Evolutionary conservation across 441 rosid genomes (phyloP), one percentile per base, ranked within the genome.

Genomic region (Euphorbia corollata): DNA sequence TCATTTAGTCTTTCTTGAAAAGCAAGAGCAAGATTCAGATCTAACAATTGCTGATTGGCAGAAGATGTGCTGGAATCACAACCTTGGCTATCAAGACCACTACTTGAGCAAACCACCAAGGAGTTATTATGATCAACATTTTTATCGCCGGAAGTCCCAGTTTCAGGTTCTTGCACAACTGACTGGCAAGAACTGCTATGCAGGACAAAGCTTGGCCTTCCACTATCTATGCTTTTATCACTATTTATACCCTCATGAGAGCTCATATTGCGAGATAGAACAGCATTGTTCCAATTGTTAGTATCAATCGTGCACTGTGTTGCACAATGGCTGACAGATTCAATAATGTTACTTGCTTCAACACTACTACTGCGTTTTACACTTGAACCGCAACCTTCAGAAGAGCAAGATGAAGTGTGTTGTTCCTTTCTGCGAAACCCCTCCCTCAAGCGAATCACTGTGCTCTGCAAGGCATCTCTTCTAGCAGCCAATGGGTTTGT

Each of bases 371-470:
- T 92, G 70, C 91, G 87, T 81, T 92, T 96, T 68, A 89, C 77
- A 75, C 98, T 96, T 76, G 97, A 96, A 65, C 99, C 98, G 85
- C 97, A 90, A 64, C 97, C 99, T 70, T 96, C 98, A 71, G 99
- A 96, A 74, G 99, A 96, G 78, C 98, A 83, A 61, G 99, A 92
- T 58, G 98, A 89, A 80, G 96, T 83, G 70, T 84, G 86, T 43
- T 85, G 97, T 67, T 92, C 99, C 74, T 91, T 96, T 78, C 86
- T 85, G 61, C 97, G 92, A 70, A 92, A 96, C 50, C 99, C 98
- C 79, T 96, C 99, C 81, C 99, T 89, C 68, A 96, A 80, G 36
- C 98, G 97, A 75, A 92, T 89, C 68, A 92, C 97, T 47, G 99
- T 96, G 80, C 97, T 84, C 75, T 87, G 91, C 72, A 96, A 78